phyloP scores from a whole-genome alignment of 2,329 filamentous ascomycete species.

The Blumeria hordei region DNA sequence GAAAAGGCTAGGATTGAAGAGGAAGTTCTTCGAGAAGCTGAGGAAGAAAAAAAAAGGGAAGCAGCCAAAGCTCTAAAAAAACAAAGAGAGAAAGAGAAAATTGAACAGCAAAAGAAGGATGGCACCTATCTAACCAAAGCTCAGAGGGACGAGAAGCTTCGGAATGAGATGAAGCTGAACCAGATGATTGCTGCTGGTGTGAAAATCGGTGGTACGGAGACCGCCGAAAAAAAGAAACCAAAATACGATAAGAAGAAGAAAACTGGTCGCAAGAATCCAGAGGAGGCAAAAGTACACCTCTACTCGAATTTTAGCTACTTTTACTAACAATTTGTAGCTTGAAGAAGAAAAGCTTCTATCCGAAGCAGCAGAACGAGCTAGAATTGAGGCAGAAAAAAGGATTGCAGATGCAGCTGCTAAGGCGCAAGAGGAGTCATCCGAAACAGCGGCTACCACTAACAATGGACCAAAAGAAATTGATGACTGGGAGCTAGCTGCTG shows the following conservation, averaged over 20 bases:
- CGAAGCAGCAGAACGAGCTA: conserved; percentile 52
- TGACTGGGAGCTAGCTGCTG: conserved; percentile 78
- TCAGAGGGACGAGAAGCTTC: conserved; percentile 59
- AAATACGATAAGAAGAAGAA: conserved; percentile 57
- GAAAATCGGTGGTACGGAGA: conserved; percentile 38
- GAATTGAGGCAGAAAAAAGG: conserved; percentile 40
- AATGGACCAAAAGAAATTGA: conserved; percentile 38
- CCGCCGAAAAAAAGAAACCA: conserved; percentile 41
- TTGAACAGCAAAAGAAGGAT: conserved; percentile 70
- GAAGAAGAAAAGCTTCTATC: conserved; percentile 60
- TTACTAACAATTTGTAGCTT: conserved; percentile 17
- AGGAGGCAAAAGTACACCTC: conserved; percentile 25
- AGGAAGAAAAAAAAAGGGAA: conserved; percentile 44
- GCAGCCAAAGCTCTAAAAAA: conserved; percentile 59
- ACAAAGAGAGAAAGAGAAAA: conserved; percentile 65
- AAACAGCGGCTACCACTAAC: conserved; percentile 28
- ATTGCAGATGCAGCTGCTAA: conserved; percentile 37
- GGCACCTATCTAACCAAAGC: conserved; percentile 73
- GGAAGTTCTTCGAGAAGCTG: conserved; percentile 35
- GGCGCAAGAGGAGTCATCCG: conserved; percentile 31
- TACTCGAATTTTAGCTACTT: not conserved
- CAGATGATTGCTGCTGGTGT: conserved; percentile 64
- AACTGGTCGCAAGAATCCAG: conserved; percentile 27
- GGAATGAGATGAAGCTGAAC: conserved; percentile 56
- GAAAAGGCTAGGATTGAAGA: conserved; percentile 41